Percentiles rank a stretch among this genome's conserved stretches.
Evolutionary conservation across 2,329 filamentous ascomycete genomes (phyloP).

Genomic region (Thelonectria olida): DNA sequence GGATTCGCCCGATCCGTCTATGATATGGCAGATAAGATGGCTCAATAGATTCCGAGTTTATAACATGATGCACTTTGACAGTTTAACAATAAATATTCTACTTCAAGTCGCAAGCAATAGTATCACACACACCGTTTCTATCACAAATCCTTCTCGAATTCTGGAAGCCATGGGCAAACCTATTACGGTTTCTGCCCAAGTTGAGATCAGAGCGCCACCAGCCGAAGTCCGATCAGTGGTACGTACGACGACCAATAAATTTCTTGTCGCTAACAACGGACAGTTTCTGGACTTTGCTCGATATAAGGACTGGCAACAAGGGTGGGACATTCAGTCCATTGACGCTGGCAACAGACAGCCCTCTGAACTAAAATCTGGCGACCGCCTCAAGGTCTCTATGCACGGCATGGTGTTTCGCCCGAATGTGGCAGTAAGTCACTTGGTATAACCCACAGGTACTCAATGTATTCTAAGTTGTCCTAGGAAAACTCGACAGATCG

Average conservation of each 20-base stretch:
- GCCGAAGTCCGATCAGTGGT: not conserved
- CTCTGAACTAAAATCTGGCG: slow-evolving; percentile 10
- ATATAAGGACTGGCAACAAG: slow-evolving; percentile 28
- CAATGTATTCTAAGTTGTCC: not conserved
- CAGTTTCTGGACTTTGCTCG: slow-evolving; percentile 28
- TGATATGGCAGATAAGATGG: too few relatives aligned
- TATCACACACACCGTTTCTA: too few relatives aligned
- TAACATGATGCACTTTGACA: too few relatives aligned
- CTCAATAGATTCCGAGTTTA: too few relatives aligned
- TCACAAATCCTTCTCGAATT: too few relatives aligned
- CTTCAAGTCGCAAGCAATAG: too few relatives aligned
- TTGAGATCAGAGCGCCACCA: not conserved
- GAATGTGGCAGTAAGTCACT: slow-evolving; percentile 11
- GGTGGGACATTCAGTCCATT: slow-evolving; percentile 17
- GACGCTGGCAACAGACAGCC: slow-evolving; percentile 7
- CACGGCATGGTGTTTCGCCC: slow-evolving; percentile 23
- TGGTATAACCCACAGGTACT: not conserved
- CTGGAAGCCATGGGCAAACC: not conserved
- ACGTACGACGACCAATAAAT: not conserved
- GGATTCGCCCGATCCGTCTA: not conserved
- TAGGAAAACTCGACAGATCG: slow-evolving; percentile 20
- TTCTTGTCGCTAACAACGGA: not conserved
- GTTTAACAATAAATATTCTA: too few relatives aligned
- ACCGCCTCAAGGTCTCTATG: slow-evolving; percentile 21
- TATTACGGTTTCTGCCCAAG: not conserved